Percentiles rank a stretch among this genome's conserved stretches.
These are phyloP conservation scores for Cladosporium phlei DNA, from an alignment of 2,329 filamentous ascomycete species.

Conservation along the genomic window DNA sequence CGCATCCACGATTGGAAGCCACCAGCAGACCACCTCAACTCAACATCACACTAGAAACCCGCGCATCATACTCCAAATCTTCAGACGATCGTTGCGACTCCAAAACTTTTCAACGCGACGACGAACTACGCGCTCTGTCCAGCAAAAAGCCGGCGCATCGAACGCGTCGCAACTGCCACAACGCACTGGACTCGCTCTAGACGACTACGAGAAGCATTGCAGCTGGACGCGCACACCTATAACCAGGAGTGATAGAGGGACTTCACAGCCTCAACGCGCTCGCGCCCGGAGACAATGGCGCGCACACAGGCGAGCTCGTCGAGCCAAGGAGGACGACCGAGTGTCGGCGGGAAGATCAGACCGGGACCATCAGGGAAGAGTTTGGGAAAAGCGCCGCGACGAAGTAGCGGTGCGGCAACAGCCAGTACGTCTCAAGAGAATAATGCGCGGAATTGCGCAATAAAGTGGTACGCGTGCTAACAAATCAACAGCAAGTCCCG, in stretches of 20 bases:
- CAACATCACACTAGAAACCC: too few species aligned
- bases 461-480: background rate
- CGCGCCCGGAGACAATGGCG: slow-evolving; percentile 19
- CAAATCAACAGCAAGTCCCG: slow-evolving; percentile 16
- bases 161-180: background rate
- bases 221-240: background rate
- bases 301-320: slow-evolving; percentile 17
- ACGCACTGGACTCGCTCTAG: too few species aligned
- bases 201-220: background rate
- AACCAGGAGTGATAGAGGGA: too few species aligned
- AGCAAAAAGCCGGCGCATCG: background rate
- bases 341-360: slow-evolving; percentile 23
- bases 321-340: slow-evolving; percentile 18
- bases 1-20: too few species aligned
- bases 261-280: too few species aligned
- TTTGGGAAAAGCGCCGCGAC: slow-evolving; percentile 9
- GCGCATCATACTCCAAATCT: too few species aligned
- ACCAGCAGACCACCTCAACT: too few species aligned
- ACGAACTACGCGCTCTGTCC: too few species aligned
- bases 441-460: background rate
- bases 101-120: too few species aligned
- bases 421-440: background rate
- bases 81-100: too few species aligned
- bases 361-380: slow-evolving; percentile 17
- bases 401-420: slow-evolving; percentile 3